Conservation (phyloP, 257 asterid species). For the Nicotiana noctiflora region DNA sequence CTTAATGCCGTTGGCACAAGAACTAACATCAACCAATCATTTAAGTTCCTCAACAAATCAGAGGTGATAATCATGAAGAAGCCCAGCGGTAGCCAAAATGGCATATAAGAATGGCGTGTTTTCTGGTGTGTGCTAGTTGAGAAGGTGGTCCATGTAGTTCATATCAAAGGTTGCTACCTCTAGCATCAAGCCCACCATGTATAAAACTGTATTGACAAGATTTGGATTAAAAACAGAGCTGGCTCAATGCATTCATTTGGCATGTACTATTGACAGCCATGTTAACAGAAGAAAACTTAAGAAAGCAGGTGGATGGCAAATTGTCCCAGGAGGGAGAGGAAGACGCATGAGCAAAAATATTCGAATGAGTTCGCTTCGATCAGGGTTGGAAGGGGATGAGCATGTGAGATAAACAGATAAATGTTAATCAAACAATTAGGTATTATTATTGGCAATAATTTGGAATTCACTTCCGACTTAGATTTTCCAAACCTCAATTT, state of each 20-base stretch:
- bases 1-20: conserved; percentile 61
- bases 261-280: conserved; percentile 84
- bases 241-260: conserved; percentile 91
- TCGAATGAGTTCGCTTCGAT: conserved; percentile 77
- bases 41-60: conserved; percentile 67
- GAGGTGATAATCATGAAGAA: conserved; percentile 77
- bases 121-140: conserved; percentile 74
- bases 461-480: background rate
- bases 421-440: background rate
- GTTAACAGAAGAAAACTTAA: conserved; percentile 60
- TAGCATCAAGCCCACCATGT: conserved; percentile 92
- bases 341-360: conserved; percentile 62
- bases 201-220: conserved; percentile 82
- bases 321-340: conserved; percentile 83
- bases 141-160: conserved; percentile 88
- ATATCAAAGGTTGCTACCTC: conserved; percentile 93
- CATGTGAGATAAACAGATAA: conserved; percentile 90
- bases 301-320: conserved; percentile 64
- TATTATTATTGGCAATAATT: background rate
- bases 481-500: background rate
- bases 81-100: conserved; percentile 51
- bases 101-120: conserved; percentile 57
- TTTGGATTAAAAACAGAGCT: conserved; percentile 68
- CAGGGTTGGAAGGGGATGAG: conserved; percentile 70
- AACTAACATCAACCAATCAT: conserved; percentile 71